Evolutionary conservation across 1,284 basidiomycete species (phyloP).

Genomic region (Tilletia caries): DNA sequence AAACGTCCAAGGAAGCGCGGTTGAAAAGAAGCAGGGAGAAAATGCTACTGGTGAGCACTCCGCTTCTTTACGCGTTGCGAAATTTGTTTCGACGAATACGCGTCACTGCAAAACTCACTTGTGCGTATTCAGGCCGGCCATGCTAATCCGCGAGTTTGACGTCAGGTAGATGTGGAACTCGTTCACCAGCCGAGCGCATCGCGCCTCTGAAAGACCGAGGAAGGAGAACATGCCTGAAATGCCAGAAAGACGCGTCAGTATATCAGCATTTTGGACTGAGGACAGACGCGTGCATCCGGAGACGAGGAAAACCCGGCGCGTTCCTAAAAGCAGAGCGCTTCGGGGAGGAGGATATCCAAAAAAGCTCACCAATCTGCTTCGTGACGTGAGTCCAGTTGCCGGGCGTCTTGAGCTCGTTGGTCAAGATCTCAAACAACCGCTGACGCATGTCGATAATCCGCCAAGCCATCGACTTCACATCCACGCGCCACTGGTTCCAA

Average conservation of each 20-base stretch:
- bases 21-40: not conserved
- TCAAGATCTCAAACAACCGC: conserved; percentile 73
- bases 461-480: conserved; percentile 86
- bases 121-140: conserved; percentile 80
- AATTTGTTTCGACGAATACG: conserved; percentile 26
- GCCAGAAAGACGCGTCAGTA: conserved; percentile 64
- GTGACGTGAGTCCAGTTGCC: conserved; percentile 70
- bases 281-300: conserved; percentile 16
- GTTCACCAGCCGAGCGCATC: conserved; percentile 71
- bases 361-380: conserved; percentile 43
- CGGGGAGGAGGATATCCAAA: not conserved
- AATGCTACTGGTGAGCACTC: not conserved
- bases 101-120: conserved; percentile 56
- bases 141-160: conserved; percentile 76
- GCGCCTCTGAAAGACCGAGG: conserved; percentile 53
- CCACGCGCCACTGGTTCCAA: conserved; percentile 81
- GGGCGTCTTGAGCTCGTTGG: conserved; percentile 80
- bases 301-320: no score
- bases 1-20: not conserved
- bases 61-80: not conserved
- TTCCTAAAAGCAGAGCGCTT: not conserved
- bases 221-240: conserved; percentile 47
- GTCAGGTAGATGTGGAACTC: conserved; percentile 86
- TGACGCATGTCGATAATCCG: conserved; percentile 86
- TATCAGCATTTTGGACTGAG: conserved; percentile 61